Percentiles rank a stretch among this genome's conserved stretches.
Conservation (phyloP, 1,284 basidiomycete species). For the Meripilus lineatus region DNA sequence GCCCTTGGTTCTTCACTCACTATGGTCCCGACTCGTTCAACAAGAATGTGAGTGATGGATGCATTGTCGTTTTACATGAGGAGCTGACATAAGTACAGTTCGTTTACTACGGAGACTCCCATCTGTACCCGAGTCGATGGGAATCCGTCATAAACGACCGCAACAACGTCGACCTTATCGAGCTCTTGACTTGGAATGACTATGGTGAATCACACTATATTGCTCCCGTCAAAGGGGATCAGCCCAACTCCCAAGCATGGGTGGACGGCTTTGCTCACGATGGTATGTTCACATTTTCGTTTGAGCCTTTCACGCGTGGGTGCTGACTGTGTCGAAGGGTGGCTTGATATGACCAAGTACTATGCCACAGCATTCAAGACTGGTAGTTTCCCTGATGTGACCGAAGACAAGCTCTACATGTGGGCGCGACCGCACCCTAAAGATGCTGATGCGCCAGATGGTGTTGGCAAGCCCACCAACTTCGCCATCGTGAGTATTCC, state of each 20-base stretch:
- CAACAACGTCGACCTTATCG: slow-evolving; percentile 44
- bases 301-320: not conserved
- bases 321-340: slow-evolving; percentile 33
- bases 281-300: slow-evolving; percentile 31
- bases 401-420: slow-evolving; percentile 63
- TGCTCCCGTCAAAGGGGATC: slow-evolving; percentile 62
- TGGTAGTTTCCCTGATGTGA: slow-evolving; percentile 58
- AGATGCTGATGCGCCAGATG: slow-evolving; percentile 45
- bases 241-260: slow-evolving; percentile 42
- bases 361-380: slow-evolving; percentile 77
- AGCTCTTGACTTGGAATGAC: slow-evolving; percentile 38
- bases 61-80: not conserved
- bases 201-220: slow-evolving; percentile 36
- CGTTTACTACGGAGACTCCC: slow-evolving; percentile 51
- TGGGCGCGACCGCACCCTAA: slow-evolving; percentile 73
- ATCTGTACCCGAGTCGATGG: slow-evolving; percentile 73
- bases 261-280: slow-evolving; percentile 31
- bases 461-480: slow-evolving; percentile 50
- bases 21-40: slow-evolving; percentile 62
- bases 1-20: slow-evolving; percentile 73
- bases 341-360: slow-evolving; percentile 63
- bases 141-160: slow-evolving; percentile 62
- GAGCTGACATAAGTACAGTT: slow-evolving; percentile 23
- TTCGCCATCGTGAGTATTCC: slow-evolving; percentile 40
- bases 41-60: slow-evolving; percentile 62